phyloP scores from a whole-genome alignment of 768 basidiomycete genomes.

The Boletus rex-veris region DNA sequence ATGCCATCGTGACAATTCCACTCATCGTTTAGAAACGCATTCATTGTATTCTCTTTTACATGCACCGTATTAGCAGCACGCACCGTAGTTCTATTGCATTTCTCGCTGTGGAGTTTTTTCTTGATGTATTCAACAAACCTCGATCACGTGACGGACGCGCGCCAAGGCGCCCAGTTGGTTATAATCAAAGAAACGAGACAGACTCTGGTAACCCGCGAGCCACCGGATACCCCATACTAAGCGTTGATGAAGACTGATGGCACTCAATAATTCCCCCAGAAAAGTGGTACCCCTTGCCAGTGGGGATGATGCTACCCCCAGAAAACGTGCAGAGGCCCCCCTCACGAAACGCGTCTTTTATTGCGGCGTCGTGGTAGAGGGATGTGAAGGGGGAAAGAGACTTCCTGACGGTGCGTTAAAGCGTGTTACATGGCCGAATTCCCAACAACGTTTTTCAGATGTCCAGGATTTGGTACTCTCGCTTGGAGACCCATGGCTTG shows the following conservation, averaged over 20 bases:
- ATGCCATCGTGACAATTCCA: constrained; percentile 10
- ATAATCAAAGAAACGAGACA: background rate
- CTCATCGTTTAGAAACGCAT: constrained; percentile 5
- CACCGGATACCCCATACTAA: constrained; percentile 1
- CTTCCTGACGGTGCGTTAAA: constrained; percentile 57
- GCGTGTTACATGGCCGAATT: background rate
- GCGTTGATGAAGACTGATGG: constrained; percentile 43
- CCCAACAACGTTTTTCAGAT: constrained; percentile 42
- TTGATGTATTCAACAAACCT: constrained; percentile 9
- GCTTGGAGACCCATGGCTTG: constrained; percentile 62
- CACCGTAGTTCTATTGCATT: constrained; percentile 14
- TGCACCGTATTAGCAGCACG: constrained; percentile 2
- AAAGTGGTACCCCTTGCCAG: constrained; percentile 71
- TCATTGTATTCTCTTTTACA: constrained; percentile 5
- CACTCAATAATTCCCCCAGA: constrained; percentile 64
- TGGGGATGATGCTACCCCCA: constrained; percentile 56
- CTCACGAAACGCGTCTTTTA: constrained; percentile 82
- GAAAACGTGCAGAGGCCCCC: constrained; percentile 36
- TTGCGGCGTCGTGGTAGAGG: constrained; percentile 88
- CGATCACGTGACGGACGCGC: constrained; percentile 30
- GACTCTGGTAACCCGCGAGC: background rate
- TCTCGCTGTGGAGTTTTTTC: background rate
- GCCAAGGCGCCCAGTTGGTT: constrained; percentile 1
- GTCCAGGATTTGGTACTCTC: constrained; percentile 77
- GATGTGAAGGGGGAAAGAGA: constrained; percentile 64